These are phyloP conservation scores for Lipomyces mesembrius DNA, from an alignment of 805 yeast species.

Conservation along the genomic window DNA sequence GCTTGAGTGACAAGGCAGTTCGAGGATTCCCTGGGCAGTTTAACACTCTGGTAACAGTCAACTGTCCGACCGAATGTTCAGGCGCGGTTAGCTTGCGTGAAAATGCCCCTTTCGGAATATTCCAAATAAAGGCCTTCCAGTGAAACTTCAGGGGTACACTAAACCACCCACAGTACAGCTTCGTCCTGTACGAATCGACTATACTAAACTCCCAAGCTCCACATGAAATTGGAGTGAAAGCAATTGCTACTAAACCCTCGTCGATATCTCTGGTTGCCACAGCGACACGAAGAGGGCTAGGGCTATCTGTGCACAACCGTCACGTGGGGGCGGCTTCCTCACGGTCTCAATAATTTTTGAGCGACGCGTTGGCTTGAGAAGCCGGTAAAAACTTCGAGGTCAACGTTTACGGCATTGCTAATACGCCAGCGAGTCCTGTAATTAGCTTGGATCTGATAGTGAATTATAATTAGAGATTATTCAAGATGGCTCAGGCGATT, in stretches of 20 bases:
- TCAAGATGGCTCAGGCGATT: constrained; percentile 47
- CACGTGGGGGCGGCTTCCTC: constrained; percentile 1
- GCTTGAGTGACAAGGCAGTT: not conserved
- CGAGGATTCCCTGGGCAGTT: not conserved
- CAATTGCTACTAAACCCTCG: too few relatives aligned
- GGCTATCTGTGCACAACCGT: not conserved
- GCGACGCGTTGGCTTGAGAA: constrained; percentile 1
- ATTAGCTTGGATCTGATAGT: not conserved
- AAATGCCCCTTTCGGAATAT: not conserved
- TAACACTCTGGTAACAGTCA: not conserved
- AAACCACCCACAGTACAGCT: too few relatives aligned
- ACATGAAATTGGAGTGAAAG: too few relatives aligned
- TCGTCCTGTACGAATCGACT: too few relatives aligned
- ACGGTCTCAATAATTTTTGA: not conserved
- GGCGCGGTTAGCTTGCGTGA: not conserved
- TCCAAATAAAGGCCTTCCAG: not conserved
- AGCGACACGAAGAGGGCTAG: not conserved
- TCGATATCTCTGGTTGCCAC: too few relatives aligned
- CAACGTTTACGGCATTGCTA: not conserved
- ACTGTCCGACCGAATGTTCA: not conserved
- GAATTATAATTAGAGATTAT: not conserved
- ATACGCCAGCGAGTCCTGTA: not conserved
- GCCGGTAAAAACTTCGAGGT: not conserved
- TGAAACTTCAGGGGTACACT: not conserved
- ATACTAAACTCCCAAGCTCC: too few relatives aligned